Conservation (phyloP, 176 grass and related monocot species). For the Guadua angustifolia region DNA sequence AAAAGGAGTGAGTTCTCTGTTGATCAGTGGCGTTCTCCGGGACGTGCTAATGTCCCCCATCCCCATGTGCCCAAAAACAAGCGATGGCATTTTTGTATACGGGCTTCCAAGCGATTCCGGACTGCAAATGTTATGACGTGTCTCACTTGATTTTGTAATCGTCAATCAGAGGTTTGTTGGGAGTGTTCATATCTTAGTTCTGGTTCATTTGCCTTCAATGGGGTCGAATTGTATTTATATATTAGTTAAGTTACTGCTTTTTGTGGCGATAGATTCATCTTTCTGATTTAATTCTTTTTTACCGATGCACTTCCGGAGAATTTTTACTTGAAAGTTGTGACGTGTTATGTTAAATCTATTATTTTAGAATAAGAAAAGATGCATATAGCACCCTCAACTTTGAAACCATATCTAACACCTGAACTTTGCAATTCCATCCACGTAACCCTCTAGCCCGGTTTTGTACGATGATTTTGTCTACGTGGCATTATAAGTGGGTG, state of each 20-base stretch:
- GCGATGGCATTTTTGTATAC: slow-evolving; percentile 57
- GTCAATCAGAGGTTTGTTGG: slow-evolving; percentile 49
- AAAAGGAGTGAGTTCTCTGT: slow-evolving; percentile 64
- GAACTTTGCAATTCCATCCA: too few relatives aligned
- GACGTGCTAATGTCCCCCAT: slow-evolving; percentile 38
- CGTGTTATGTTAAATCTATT: not conserved
- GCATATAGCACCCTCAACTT: too few relatives aligned
- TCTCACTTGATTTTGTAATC: slow-evolving; percentile 58
- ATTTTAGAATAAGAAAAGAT: too few relatives aligned
- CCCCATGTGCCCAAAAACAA: slow-evolving; percentile 26
- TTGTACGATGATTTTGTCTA: too few relatives aligned
- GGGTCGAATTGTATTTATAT: slow-evolving; percentile 39
- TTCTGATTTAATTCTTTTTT: slow-evolving; percentile 38
- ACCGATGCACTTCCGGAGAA: not conserved
- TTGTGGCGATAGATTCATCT: slow-evolving; percentile 29
- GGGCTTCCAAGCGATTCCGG: slow-evolving; percentile 55
- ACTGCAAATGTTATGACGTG: slow-evolving; percentile 58
- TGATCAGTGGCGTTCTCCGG: slow-evolving; percentile 31
- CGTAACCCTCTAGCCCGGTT: too few relatives aligned
- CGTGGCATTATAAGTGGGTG: too few relatives aligned
- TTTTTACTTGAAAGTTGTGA: not conserved
- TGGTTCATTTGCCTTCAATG: slow-evolving; percentile 40
- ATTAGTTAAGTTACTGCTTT: slow-evolving; percentile 32
- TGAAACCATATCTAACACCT: too few relatives aligned
- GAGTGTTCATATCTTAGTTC: slow-evolving; percentile 42